phyloP scores from a whole-genome alignment of 192 early-diverging fungal genomes.

The Dimargaris xerosporica region DNA sequence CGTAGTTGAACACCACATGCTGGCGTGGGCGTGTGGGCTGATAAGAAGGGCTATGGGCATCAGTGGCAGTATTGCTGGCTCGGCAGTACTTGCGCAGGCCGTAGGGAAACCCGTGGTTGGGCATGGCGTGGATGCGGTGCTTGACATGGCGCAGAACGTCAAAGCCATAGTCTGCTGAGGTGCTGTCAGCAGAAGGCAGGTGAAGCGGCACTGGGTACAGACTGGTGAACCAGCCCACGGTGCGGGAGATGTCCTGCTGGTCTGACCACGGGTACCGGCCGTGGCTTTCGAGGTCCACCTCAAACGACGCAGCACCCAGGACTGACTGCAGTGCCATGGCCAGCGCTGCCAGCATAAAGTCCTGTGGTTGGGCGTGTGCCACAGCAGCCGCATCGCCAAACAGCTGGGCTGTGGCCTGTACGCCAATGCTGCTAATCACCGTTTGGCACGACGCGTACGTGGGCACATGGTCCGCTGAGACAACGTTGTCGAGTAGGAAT shows the following conservation, averaged over 20 bases:
- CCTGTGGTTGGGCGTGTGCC: not conserved
- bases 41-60: not conserved
- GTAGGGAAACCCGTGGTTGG: not conserved
- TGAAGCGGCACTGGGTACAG: not conserved
- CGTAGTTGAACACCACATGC: not conserved
- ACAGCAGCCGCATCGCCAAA: not conserved
- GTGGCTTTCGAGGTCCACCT: constrained; percentile 6
- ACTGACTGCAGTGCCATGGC: not conserved
- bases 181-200: not conserved
- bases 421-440: not conserved
- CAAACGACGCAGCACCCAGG: not conserved
- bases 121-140: not conserved
- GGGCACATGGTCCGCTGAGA: not conserved
- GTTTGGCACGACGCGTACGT: not conserved
- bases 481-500: not conserved
- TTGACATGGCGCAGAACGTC: not conserved
- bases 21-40: not conserved
- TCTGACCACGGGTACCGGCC: not conserved
- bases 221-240: constrained; percentile 5
- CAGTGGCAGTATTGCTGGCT: not conserved
- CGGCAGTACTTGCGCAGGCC: not conserved
- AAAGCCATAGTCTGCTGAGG: not conserved
- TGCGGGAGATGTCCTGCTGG: not conserved
- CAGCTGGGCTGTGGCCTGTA: not conserved
- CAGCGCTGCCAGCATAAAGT: constrained; percentile 1